Evolutionary conservation across 331 rosid species (phyloP).

Genomic region (Telfairia occidentalis): DNA sequence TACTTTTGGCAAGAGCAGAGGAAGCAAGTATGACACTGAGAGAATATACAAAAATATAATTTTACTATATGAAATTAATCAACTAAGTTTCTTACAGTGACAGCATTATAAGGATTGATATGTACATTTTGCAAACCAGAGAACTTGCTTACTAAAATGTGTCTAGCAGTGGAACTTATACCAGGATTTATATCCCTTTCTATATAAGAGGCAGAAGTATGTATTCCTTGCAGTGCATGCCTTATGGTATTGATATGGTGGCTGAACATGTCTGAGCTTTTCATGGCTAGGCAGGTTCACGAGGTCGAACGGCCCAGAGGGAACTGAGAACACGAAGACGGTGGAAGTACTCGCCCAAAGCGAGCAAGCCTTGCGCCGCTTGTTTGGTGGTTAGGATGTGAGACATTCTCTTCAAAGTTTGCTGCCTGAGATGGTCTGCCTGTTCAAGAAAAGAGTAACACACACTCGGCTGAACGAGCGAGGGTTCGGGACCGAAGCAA

Average conservation of each 20-base stretch:
- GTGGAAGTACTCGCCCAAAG: constrained; percentile 65
- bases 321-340: constrained; percentile 77
- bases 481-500: neutral
- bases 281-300: constrained; percentile 19
- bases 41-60: neutral
- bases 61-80: neutral
- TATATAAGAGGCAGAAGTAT: neutral
- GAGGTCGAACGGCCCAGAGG: constrained; percentile 50
- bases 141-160: constrained; percentile 2
- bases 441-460: constrained; percentile 24
- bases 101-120: neutral
- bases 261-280: neutral
- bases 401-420: constrained; percentile 67
- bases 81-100: neutral
- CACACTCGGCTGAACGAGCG: constrained; percentile 12
- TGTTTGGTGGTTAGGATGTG: constrained; percentile 43
- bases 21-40: neutral
- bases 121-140: constrained; percentile 7
- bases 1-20: neutral
- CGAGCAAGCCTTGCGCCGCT: constrained; percentile 60
- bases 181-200: neutral
- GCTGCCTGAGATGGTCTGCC: constrained; percentile 83
- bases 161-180: neutral
- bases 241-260: neutral
- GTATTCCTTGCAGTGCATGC: constrained; percentile 2